These are phyloP conservation scores for Backusella parvicylindrica DNA, from an alignment of 192 early-diverging fungal genomes.

Conservation along the genomic window DNA sequence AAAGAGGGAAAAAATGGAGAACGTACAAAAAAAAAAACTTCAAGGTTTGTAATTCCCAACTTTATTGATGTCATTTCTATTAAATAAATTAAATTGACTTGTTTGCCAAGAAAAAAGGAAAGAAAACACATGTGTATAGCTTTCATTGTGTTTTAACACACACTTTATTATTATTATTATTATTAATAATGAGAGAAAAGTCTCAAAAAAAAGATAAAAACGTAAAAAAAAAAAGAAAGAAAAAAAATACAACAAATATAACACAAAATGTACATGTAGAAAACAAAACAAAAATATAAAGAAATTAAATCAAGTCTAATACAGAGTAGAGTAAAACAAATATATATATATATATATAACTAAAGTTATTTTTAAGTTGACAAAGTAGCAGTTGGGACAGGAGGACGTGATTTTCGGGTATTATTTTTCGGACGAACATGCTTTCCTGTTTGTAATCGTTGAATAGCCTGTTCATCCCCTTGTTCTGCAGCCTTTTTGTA, in stretches of 20 bases:
- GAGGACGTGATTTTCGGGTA: neutral
- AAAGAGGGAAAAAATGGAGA: neutral
- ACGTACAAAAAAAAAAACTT: neutral
- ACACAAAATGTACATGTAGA: slow-evolving; percentile 1
- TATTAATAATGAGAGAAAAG: neutral
- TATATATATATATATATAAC: neutral
- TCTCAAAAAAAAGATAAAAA: neutral
- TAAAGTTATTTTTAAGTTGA: neutral
- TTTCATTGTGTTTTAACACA: neutral
- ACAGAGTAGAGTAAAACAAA: neutral
- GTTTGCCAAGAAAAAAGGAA: neutral
- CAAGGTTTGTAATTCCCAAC: neutral
- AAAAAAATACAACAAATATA: neutral
- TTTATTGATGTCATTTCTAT: neutral
- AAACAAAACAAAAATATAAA: neutral
- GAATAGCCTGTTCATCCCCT: neutral
- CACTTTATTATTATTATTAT: neutral
- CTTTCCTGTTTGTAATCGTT: neutral
- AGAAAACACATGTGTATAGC: neutral
- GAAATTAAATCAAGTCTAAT: neutral
- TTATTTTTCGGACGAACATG: neutral
- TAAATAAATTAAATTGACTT: neutral
- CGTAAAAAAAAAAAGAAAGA: neutral
- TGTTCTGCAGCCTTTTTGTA: neutral
- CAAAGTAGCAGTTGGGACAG: neutral